Percentiles rank a stretch among this genome's conserved stretches.
phyloP scores from a whole-genome alignment of 306 rosid species.

The Dicorynia guianensis region DNA sequence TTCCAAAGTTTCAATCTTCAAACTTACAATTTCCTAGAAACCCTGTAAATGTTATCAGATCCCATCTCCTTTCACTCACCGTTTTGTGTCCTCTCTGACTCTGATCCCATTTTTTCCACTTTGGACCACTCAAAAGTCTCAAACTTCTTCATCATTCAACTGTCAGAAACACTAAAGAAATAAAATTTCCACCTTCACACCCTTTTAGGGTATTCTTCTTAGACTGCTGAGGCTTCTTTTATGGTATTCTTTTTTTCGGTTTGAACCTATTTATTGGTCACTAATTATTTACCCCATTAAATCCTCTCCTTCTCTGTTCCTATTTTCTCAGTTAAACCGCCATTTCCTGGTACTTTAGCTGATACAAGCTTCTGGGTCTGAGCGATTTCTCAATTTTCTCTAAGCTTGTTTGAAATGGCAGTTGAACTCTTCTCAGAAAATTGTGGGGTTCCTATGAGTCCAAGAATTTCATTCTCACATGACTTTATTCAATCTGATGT shows the following conservation, averaged over 20 bases:
- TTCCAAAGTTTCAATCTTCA: conserved; percentile 29
- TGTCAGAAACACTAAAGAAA: not conserved
- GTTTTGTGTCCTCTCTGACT: not conserved
- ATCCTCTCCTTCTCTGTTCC: not conserved
- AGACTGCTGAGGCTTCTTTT: conserved; percentile 30
- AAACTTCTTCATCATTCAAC: conserved; percentile 7
- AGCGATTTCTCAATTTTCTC: conserved; percentile 16
- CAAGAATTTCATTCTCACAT: conserved; percentile 87
- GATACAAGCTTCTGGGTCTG: not conserved
- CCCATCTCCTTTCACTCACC: conserved; percentile 17
- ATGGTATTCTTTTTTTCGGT: conserved; percentile 44
- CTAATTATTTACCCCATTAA: conserved; percentile 40
- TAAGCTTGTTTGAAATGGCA: conserved; percentile 52
- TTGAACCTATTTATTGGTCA: conserved; percentile 42
- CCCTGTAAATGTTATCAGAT: not conserved
- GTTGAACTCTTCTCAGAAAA: conserved; percentile 66
- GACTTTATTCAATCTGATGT: conserved; percentile 67
- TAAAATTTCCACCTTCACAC: not conserved
- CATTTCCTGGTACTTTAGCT: conserved; percentile 8
- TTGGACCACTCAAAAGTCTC: conserved; percentile 50
- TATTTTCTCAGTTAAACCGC: conserved; percentile 8
- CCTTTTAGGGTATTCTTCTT: conserved; percentile 15
- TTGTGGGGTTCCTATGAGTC: conserved; percentile 56
- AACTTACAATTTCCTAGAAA: conserved; percentile 16
- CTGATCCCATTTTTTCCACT: conserved; percentile 31